phyloP scores from a whole-genome alignment of 1,139 yeast genomes.

The Yamadazyma epiphylla region DNA sequence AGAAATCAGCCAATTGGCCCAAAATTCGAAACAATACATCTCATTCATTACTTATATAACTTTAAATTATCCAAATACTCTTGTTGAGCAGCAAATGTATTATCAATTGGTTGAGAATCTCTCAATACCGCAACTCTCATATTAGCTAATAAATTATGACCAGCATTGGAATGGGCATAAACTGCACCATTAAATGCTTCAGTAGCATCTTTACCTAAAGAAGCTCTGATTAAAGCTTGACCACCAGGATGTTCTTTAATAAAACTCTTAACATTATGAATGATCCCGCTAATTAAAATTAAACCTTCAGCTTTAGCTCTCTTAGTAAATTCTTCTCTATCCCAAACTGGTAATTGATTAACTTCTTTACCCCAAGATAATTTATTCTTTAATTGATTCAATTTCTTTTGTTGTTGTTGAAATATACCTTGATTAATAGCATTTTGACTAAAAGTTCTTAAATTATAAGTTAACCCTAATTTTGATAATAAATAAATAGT shows the following conservation, averaged over 20 bases:
- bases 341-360: conserved; percentile 86
- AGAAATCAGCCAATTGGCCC: not conserved
- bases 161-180: conserved; percentile 95
- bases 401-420: conserved; percentile 95
- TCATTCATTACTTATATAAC: conserved; percentile 5
- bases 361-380: conserved; percentile 93
- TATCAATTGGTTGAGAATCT: conserved; percentile 53
- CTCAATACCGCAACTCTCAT: conserved; percentile 93
- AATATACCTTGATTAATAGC: conserved; percentile 95
- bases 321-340: conserved; percentile 73
- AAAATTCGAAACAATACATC: too few relatives aligned
- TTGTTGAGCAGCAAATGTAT: conserved; percentile 53
- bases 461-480: conserved; percentile 83
- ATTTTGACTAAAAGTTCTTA: conserved; percentile 90
- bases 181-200: conserved; percentile 98
- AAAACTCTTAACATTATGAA: conserved; percentile 84
- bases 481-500: conserved; percentile 67
- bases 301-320: conserved; percentile 56
- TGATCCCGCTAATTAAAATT: conserved; percentile 88
- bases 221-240: conserved; percentile 76
- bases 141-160: conserved; percentile 90
- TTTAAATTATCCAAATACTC: conserved; percentile 39
- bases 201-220: conserved; percentile 94
- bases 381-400: conserved; percentile 71
- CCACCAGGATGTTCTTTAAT: conserved; percentile 98